phyloP scores from a whole-genome alignment of 805 yeast species.

The Suhomyces sp. region DNA sequence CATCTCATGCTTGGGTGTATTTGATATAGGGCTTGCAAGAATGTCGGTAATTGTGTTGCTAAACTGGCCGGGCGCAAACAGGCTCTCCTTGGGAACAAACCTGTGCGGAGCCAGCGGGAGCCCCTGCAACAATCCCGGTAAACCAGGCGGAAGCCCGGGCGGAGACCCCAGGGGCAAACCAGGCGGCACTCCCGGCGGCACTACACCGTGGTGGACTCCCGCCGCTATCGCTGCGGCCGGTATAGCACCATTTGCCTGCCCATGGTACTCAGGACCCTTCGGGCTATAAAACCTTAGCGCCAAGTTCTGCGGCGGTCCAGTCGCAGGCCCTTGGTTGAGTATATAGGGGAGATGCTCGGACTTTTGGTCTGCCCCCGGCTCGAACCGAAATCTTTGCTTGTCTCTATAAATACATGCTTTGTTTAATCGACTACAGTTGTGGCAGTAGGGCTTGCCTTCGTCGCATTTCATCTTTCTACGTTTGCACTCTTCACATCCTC shows the following conservation, averaged over 20 bases:
- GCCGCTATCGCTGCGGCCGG: not conserved
- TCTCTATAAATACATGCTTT: slow-evolving; percentile 29
- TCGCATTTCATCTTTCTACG: slow-evolving; percentile 45
- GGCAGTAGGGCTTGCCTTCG: slow-evolving; percentile 36
- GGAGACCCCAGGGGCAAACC: too few species aligned
- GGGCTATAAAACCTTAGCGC: not conserved
- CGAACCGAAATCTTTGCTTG: slow-evolving; percentile 11
- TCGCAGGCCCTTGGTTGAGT: not conserved
- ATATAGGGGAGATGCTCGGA: not conserved
- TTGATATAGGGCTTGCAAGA: slow-evolving; percentile 4
- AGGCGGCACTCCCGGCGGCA: too few species aligned
- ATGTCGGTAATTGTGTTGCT: slow-evolving; percentile 13
- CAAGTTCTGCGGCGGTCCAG: not conserved
- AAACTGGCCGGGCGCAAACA: slow-evolving; percentile 4
- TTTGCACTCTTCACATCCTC: slow-evolving; percentile 44
- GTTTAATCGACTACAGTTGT: slow-evolving; percentile 33
- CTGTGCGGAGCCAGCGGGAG: not conserved
- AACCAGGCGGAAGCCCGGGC: not conserved
- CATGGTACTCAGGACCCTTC: not conserved
- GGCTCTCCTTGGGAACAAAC: not conserved
- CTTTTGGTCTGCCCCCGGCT: not conserved
- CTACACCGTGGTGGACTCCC: too few species aligned
- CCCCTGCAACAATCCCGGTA: not conserved
- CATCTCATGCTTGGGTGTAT: slow-evolving; percentile 12
- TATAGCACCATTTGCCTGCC: not conserved